Evolutionary conservation across 2,329 filamentous ascomycete genomes (phyloP).

Genomic region (Stachybotrys chartarum): DNA sequence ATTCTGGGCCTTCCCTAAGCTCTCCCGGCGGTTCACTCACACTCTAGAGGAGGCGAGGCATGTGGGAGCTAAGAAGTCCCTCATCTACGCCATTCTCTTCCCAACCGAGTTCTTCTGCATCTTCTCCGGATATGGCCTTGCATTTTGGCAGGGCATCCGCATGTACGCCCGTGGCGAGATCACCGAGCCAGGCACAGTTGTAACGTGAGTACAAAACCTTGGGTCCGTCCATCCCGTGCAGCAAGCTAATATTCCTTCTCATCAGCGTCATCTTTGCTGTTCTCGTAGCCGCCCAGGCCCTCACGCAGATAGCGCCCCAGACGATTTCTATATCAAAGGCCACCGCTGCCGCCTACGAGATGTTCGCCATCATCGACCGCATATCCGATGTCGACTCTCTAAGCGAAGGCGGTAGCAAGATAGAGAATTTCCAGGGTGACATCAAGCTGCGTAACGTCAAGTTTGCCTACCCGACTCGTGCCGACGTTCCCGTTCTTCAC

Average conservation of each 20-base stretch:
- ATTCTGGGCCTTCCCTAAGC: constrained; percentile 38
- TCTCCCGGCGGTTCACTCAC: constrained; percentile 32
- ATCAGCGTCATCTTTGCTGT: constrained; percentile 39
- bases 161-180: constrained; percentile 40
- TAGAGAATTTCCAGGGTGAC: constrained; percentile 27
- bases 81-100: constrained; percentile 35
- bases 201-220: constrained; percentile 28
- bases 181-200: constrained; percentile 33
- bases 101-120: constrained; percentile 39
- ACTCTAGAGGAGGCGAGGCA: constrained; percentile 31
- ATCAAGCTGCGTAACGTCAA: constrained; percentile 40
- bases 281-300: constrained; percentile 34
- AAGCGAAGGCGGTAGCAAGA: constrained; percentile 22
- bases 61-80: constrained; percentile 35
- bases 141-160: constrained; percentile 44
- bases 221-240: not conserved
- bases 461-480: constrained; percentile 52
- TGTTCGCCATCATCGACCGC: constrained; percentile 42
- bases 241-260: not conserved
- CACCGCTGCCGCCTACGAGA: constrained; percentile 35
- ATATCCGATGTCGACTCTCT: constrained; percentile 34
- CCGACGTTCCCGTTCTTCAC: constrained; percentile 37
- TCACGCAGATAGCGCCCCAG: constrained; percentile 41
- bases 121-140: constrained; percentile 38
- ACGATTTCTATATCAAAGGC: constrained; percentile 37